Evolutionary conservation across 2,329 filamentous ascomycete species (phyloP).

Genomic region (Phialocephala sp.): DNA sequence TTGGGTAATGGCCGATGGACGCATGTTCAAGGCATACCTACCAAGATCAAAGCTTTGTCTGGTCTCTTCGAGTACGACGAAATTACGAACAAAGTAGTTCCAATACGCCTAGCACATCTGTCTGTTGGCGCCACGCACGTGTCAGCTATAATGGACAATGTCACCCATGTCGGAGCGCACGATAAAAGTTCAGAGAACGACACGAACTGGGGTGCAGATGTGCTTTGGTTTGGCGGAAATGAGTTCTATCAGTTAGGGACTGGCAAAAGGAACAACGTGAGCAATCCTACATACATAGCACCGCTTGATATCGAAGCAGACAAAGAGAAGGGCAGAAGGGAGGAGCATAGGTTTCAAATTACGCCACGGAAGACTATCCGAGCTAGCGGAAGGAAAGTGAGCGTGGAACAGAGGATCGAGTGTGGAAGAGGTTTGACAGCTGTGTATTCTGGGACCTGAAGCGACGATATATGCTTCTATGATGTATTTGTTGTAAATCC

Average conservation of each 20-base stretch:
- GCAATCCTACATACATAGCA: slow-evolving; percentile 77
- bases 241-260: slow-evolving; percentile 93
- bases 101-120: slow-evolving; percentile 77
- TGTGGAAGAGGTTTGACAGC: slow-evolving; percentile 84
- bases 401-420: slow-evolving; percentile 84
- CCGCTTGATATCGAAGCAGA: slow-evolving; percentile 72
- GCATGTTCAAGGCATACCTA: slow-evolving; percentile 78
- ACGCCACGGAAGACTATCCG: slow-evolving; percentile 76
- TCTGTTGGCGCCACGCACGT: slow-evolving; percentile 82
- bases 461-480: not conserved
- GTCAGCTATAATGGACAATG: slow-evolving; percentile 82
- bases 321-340: slow-evolving; percentile 64
- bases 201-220: slow-evolving; percentile 87
- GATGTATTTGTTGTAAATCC: slow-evolving; percentile 16
- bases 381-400: slow-evolving; percentile 72
- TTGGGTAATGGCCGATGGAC: slow-evolving; percentile 90
- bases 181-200: slow-evolving; percentile 62
- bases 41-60: slow-evolving; percentile 83
- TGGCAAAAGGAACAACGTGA: slow-evolving; percentile 82
- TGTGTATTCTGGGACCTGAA: slow-evolving; percentile 70
- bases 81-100: slow-evolving; percentile 64
- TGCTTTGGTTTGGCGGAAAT: slow-evolving; percentile 94
- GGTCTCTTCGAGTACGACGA: slow-evolving; percentile 91
- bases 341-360: slow-evolving; percentile 79
- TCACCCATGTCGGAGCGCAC: slow-evolving; percentile 63